Conservation (phyloP, 1,284 basidiomycete species). For the Cryptococcus floricola region DNA sequence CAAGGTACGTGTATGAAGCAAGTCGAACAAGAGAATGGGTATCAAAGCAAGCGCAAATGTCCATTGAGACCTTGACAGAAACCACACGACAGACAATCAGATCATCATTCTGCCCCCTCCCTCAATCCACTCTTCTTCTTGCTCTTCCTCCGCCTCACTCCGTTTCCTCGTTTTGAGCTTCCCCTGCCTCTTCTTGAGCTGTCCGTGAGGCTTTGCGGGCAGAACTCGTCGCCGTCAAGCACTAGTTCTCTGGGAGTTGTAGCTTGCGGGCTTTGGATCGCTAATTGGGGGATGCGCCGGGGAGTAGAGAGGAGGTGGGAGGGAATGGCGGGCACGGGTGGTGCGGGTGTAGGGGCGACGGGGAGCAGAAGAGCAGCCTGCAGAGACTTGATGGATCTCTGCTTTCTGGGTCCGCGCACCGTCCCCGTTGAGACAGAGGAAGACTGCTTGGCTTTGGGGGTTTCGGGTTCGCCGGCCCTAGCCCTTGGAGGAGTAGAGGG, state of each 20-base stretch:
- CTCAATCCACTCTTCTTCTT: slow-evolving; percentile 9
- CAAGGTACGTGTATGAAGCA: not conserved
- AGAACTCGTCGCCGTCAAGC: slow-evolving; percentile 48
- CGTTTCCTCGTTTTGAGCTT: slow-evolving; percentile 4
- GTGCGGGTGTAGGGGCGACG: slow-evolving; percentile 21
- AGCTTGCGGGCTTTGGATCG: slow-evolving; percentile 43
- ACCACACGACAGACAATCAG: slow-evolving; percentile 1
- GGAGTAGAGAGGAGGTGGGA: slow-evolving; percentile 13
- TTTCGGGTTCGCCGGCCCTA: not conserved
- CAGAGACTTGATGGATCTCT: slow-evolving; percentile 45
- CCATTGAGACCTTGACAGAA: not conserved
- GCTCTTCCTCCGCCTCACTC: slow-evolving; percentile 11
- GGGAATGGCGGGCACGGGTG: slow-evolving; percentile 39
- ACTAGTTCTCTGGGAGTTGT: slow-evolving; percentile 40
- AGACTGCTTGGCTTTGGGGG: slow-evolving; percentile 1
- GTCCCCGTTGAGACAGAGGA: slow-evolving; percentile 2
- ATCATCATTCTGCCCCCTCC: not conserved
- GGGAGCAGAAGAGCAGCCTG: slow-evolving; percentile 38
- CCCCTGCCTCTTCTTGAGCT: slow-evolving; percentile 19
- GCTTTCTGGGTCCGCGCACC: slow-evolving; percentile 7
- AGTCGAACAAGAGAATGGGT: not conserved
- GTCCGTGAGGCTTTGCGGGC: slow-evolving; percentile 30
- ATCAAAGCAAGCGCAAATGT: not conserved
- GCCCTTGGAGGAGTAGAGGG: slow-evolving; percentile 41
- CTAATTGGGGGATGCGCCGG: slow-evolving; percentile 29